Percentiles rank a stretch among this genome's conserved stretches.
These are phyloP conservation scores for Schizophyllum commune DNA, from an alignment of 1,284 basidiomycete species.

Conservation along the genomic window DNA sequence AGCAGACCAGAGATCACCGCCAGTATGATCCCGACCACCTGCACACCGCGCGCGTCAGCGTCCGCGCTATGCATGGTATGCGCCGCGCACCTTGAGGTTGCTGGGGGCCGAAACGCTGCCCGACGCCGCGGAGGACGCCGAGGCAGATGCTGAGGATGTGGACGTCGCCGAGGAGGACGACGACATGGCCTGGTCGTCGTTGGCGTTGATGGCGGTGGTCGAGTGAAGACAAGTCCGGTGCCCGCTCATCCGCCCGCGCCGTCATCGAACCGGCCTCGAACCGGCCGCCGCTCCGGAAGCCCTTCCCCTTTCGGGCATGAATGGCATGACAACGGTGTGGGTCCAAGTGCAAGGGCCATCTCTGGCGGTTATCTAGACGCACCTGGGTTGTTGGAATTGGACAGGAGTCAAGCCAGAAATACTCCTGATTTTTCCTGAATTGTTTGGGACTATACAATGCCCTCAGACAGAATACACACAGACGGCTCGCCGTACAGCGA, in stretches of 20 bases:
- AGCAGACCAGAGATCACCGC: conserved; percentile 82
- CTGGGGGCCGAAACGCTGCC: conserved; percentile 16
- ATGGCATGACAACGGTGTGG: no score
- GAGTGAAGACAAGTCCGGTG: conserved; percentile 16
- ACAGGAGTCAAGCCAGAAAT: no score
- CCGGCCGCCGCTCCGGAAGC: no score
- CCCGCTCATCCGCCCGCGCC: conserved; percentile 12
- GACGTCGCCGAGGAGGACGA: conserved; percentile 13
- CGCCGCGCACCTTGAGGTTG: conserved; percentile 24
- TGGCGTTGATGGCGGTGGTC: background rate
- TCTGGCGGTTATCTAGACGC: no score
- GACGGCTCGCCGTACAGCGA: no score
- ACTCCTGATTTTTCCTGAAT: no score
- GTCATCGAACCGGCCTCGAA: no score
- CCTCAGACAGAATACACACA: no score
- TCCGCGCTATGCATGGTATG: background rate
- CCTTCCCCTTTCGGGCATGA: no score
- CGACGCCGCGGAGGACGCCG: conserved; percentile 17
- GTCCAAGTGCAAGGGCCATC: no score
- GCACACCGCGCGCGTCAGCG: background rate
- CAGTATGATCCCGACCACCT: conserved; percentile 74
- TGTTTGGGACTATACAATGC: no score
- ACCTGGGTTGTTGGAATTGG: no score
- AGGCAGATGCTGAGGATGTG: conserved; percentile 16
- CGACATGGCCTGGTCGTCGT: background rate